Percentiles rank a stretch among this genome's conserved stretches.
These are phyloP conservation scores for Leccinum subtestaceum DNA, from an alignment of 768 basidiomycete genomes.

Conservation along the genomic window DNA sequence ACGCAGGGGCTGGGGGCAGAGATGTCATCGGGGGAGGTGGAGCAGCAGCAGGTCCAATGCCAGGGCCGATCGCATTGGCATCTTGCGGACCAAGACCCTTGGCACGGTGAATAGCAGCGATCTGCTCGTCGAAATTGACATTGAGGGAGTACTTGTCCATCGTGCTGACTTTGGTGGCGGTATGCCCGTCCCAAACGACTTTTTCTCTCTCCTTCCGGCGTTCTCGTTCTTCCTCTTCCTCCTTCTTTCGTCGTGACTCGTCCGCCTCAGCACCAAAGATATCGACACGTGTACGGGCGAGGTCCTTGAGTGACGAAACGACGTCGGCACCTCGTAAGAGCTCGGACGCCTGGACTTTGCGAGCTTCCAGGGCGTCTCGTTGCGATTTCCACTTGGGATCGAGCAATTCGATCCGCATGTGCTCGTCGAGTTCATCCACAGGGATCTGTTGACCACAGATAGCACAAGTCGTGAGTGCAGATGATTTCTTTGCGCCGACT, in stretches of 20 bases:
- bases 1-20: constrained; percentile 67
- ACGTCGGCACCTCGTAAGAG: constrained; percentile 91
- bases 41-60: constrained; percentile 79
- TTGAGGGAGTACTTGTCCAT: constrained; percentile 91
- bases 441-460: constrained; percentile 97
- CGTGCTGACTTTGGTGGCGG: constrained; percentile 87
- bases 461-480: constrained; percentile 79
- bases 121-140: constrained; percentile 97
- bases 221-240: constrained; percentile 83
- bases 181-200: constrained; percentile 98
- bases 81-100: constrained; percentile 88
- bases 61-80: constrained; percentile 76
- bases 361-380: constrained; percentile 82
- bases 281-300: constrained; percentile 94
- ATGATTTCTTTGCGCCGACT: constrained; percentile 65
- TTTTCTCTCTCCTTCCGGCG: constrained; percentile 88
- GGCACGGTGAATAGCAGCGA: constrained; percentile 91
- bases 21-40: constrained; percentile 60
- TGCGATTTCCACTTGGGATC: constrained; percentile 99
- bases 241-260: constrained; percentile 81
- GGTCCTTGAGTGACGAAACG: constrained; percentile 85
- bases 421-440: constrained; percentile 93
- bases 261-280: constrained; percentile 95
- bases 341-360: constrained; percentile 86
- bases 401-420: constrained; percentile 96